A percentile compares a stretch with the other conserved stretches of the same genome.
Evolutionary conservation across 2,329 filamentous ascomycete genomes (phyloP).

Genomic region (Hypoxylon sp.): DNA sequence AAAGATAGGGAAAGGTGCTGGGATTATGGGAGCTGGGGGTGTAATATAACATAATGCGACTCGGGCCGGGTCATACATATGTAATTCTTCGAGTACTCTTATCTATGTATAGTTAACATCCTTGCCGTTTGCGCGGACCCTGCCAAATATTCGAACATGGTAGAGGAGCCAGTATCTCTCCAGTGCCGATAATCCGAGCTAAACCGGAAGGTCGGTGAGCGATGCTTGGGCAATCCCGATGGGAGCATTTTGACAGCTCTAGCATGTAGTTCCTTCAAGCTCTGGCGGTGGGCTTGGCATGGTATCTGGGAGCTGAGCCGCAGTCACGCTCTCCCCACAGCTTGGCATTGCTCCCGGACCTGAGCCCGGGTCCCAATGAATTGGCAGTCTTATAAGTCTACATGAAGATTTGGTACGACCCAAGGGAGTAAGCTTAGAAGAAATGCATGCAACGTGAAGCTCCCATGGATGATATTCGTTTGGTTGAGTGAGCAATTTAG

Average conservation of each 20-base stretch:
- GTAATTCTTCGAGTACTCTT: neutral
- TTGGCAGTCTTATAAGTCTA: neutral
- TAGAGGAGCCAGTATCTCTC: neutral
- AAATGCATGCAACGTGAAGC: neutral
- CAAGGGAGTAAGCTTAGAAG: neutral
- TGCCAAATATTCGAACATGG: neutral
- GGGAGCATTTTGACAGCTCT: neutral
- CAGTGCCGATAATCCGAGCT: neutral
- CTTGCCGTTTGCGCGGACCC: constrained; percentile 25
- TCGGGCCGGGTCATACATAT: neutral
- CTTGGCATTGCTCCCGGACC: constrained; percentile 23
- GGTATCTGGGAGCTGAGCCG: constrained; percentile 30
- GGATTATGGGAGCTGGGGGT: neutral
- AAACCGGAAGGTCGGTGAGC: neutral
- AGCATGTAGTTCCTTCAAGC: constrained; percentile 41
- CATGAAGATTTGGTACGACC: too few species aligned
- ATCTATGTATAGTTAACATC: constrained; percentile 40
- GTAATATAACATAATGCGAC: neutral
- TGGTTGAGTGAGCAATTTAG: constrained; percentile 3
- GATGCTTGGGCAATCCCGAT: neutral
- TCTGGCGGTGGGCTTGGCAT: constrained; percentile 30
- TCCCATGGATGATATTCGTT: neutral
- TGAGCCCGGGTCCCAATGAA: constrained; percentile 4
- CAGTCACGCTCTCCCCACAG: constrained; percentile 18
- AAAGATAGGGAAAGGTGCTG: neutral